A percentile compares a stretch with the other conserved stretches of the same genome.
Evolutionary conservation across 2,329 filamentous ascomycete species (phyloP).

Genomic region (Aspergillus eucalypticola): DNA sequence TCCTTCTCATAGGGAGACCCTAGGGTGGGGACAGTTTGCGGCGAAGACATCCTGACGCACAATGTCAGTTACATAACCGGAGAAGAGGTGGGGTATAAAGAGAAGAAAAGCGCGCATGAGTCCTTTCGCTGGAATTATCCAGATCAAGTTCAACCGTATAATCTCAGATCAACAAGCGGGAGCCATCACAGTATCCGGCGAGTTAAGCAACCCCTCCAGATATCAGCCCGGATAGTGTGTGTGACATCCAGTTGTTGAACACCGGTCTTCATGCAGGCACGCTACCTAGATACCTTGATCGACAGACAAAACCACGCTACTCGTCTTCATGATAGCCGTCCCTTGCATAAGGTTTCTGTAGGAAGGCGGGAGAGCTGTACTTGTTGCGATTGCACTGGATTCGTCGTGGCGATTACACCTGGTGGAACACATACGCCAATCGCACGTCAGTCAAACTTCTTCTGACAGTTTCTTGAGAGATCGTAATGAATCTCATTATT

Average conservation of each 20-base stretch:
- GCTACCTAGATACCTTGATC: constrained; percentile 46
- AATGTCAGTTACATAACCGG: constrained; percentile 23
- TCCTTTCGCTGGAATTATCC: constrained; percentile 50
- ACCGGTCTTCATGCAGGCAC: constrained; percentile 45
- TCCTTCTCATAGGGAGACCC: constrained; percentile 28
- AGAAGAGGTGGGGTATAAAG: constrained; percentile 7
- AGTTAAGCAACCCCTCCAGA: not conserved
- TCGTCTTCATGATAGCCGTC: constrained; percentile 40
- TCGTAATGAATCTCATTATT: not conserved
- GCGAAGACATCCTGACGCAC: constrained; percentile 34
- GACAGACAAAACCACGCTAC: constrained; percentile 40
- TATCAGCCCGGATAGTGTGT: constrained; percentile 5
- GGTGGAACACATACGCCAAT: constrained; percentile 2
- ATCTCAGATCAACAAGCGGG: constrained; percentile 42
- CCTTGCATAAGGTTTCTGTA: constrained; percentile 16
- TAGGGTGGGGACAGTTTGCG: constrained; percentile 32
- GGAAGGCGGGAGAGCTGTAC: constrained; percentile 31
- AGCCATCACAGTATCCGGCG: constrained; percentile 8
- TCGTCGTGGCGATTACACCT: constrained; percentile 9
- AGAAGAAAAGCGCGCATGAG: constrained; percentile 39
- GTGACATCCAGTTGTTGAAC: constrained; percentile 31
- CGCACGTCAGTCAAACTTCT: constrained; percentile 8
- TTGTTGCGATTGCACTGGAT: constrained; percentile 15
- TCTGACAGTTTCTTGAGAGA: not conserved
- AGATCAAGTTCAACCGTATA: constrained; percentile 50